Evolutionary conservation across 371 early-diverging fungal genomes (phyloP).

Genomic region (Nematocida ironsii): DNA sequence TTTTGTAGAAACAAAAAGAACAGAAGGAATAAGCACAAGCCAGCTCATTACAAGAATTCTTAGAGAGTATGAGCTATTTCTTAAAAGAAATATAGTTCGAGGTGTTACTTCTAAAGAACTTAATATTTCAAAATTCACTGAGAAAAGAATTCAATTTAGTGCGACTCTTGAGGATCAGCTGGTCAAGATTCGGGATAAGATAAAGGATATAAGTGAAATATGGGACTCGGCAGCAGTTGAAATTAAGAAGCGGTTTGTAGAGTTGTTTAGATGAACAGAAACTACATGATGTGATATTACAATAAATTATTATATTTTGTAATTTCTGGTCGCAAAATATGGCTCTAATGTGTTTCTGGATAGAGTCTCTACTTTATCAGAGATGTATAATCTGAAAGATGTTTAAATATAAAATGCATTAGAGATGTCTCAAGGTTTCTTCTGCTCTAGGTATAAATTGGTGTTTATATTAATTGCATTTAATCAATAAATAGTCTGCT

Average conservation of each 20-base stretch:
- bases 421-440: no score
- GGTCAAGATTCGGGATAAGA: constrained; percentile 36
- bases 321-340: no score
- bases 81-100: constrained; percentile 82
- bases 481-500: not conserved
- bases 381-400: no score
- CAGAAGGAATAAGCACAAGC: constrained; percentile 85
- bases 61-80: constrained; percentile 83
- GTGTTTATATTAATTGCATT: no score
- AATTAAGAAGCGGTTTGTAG: not conserved
- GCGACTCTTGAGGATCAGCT: constrained; percentile 54
- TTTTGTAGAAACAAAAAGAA: constrained; percentile 83
- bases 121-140: constrained; percentile 70
- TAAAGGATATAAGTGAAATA: constrained; percentile 51
- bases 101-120: constrained; percentile 84
- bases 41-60: constrained; percentile 89
- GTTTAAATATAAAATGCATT: no score
- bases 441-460: no score
- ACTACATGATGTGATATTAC: not conserved
- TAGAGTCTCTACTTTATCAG: no score
- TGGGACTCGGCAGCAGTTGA: constrained; percentile 21
- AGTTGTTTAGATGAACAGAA: constrained; percentile 8
- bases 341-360: no score
- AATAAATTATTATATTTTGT: no score
- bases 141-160: constrained; percentile 56